Evolutionary conservation across 495 filamentous ascomycete genomes (phyloP).

Genomic region (Xylaria acuta): DNA sequence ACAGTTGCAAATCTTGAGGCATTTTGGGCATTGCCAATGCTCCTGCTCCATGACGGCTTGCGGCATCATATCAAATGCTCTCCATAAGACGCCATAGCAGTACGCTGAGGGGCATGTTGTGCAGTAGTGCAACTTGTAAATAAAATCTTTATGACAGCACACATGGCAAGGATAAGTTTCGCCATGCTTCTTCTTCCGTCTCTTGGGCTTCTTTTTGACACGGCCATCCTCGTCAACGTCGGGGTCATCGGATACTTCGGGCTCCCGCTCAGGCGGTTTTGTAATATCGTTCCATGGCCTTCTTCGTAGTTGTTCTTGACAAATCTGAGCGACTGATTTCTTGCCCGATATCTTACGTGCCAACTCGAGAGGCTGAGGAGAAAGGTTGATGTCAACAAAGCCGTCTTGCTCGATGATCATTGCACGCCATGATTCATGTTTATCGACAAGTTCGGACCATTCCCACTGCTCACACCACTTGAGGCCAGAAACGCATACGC

Average conservation of each 20-base stretch:
- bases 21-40: slow-evolving; percentile 87
- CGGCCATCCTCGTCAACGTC: slow-evolving; percentile 59
- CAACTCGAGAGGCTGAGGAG: slow-evolving; percentile 67
- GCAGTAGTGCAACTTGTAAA: slow-evolving; percentile 83
- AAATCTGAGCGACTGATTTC: slow-evolving; percentile 85
- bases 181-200: slow-evolving; percentile 50
- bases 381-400: slow-evolving; percentile 61
- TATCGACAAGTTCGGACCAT: slow-evolving; percentile 77
- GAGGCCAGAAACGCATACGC: slow-evolving; percentile 80
- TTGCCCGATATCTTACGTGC: slow-evolving; percentile 67
- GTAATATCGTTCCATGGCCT: slow-evolving; percentile 70
- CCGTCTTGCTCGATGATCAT: slow-evolving; percentile 73
- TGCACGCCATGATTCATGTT: slow-evolving; percentile 81
- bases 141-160: slow-evolving; percentile 73
- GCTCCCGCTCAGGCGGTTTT: slow-evolving; percentile 47
- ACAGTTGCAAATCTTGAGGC: slow-evolving; percentile 83
- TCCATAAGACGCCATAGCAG: slow-evolving; percentile 87
- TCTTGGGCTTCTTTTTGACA: slow-evolving; percentile 54
- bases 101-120: slow-evolving; percentile 74
- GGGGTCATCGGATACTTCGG: slow-evolving; percentile 51
- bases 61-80: slow-evolving; percentile 87
- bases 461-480: slow-evolving; percentile 92
- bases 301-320: slow-evolving; percentile 79
- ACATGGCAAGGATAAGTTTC: slow-evolving; percentile 75
- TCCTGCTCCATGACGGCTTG: slow-evolving; percentile 76